Conservation (phyloP, 1,139 yeast species). For the Arxiozyma bovina region DNA sequence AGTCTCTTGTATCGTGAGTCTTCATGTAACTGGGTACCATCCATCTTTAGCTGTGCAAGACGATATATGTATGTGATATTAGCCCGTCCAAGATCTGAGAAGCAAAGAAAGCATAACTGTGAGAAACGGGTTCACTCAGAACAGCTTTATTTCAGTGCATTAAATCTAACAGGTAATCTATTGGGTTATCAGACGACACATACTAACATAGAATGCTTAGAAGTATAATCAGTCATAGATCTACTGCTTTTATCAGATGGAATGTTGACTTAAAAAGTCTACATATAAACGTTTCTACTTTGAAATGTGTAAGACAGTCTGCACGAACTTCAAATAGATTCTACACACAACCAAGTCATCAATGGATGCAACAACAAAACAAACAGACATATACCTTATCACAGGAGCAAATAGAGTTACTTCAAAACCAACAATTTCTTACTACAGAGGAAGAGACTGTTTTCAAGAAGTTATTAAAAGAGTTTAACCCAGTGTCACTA, state of each 20-base stretch:
- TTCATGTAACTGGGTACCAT: too few species aligned
- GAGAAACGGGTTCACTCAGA: background rate
- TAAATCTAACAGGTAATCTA: background rate
- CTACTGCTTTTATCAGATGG: background rate
- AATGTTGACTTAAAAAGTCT: too few species aligned
- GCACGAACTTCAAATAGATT: background rate
- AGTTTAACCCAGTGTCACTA: slow-evolving; percentile 50
- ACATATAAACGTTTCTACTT: background rate
- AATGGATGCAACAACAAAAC: background rate
- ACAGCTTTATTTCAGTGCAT: background rate
- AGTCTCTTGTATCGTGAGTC: too few species aligned
- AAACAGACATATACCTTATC: background rate
- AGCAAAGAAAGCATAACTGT: background rate
- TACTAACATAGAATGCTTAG: background rate
- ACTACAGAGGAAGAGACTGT: slow-evolving; percentile 64
- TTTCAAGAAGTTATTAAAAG: slow-evolving; percentile 43
- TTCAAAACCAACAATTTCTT: slow-evolving; percentile 10
- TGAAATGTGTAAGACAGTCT: background rate
- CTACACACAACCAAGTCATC: background rate
- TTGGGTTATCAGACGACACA: too few species aligned
- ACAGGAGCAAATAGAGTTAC: background rate
- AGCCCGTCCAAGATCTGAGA: background rate
- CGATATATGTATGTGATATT: too few species aligned
- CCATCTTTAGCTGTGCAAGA: too few species aligned
- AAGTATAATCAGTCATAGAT: background rate